Evolutionary conservation across 2,329 filamentous ascomycete species (phyloP).

Genomic region (Hypoxylon sp.): DNA sequence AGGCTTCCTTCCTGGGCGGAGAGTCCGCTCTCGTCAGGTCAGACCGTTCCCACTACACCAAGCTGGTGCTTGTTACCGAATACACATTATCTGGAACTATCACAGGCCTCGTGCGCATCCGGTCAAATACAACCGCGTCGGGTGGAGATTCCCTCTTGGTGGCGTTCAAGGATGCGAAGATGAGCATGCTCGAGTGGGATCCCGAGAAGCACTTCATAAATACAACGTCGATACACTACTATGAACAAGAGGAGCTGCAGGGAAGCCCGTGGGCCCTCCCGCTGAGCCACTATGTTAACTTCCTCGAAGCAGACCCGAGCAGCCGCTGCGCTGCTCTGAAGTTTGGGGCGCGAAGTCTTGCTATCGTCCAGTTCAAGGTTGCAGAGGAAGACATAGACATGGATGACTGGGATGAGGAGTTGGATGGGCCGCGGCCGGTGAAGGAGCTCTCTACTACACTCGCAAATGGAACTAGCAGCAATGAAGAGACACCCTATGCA

Average conservation of each 20-base stretch:
- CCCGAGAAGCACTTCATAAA: conserved; percentile 80
- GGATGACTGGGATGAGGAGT: conserved; percentile 88
- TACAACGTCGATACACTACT: conserved; percentile 96
- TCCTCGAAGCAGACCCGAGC: conserved; percentile 87
- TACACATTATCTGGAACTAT: conserved; percentile 86
- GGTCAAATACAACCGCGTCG: conserved; percentile 76
- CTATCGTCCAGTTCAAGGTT: conserved; percentile 93
- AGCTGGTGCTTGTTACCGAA: conserved; percentile 86
- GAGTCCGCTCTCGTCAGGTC: conserved; percentile 71
- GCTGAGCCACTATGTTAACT: conserved; percentile 80
- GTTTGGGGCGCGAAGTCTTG: conserved; percentile 88
- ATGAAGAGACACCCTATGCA: conserved; percentile 80
- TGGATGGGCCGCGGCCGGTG: conserved; percentile 74
- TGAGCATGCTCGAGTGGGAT: conserved; percentile 95
- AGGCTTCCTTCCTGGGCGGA: conserved; percentile 73
- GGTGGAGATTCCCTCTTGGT: conserved; percentile 87
- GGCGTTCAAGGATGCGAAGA: conserved; percentile 89
- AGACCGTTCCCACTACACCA: conserved; percentile 75
- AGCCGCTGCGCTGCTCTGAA: conserved; percentile 95
- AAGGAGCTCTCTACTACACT: conserved; percentile 59
- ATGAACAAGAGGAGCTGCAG: conserved; percentile 91
- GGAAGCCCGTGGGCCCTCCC: conserved; percentile 84
- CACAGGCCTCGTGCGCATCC: conserved; percentile 83
- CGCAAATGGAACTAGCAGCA: conserved; percentile 59
- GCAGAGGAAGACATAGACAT: conserved; percentile 88